These are phyloP conservation scores for Cercospora sojina DNA, from an alignment of 2,329 filamentous ascomycete genomes.

Conservation along the genomic window DNA sequence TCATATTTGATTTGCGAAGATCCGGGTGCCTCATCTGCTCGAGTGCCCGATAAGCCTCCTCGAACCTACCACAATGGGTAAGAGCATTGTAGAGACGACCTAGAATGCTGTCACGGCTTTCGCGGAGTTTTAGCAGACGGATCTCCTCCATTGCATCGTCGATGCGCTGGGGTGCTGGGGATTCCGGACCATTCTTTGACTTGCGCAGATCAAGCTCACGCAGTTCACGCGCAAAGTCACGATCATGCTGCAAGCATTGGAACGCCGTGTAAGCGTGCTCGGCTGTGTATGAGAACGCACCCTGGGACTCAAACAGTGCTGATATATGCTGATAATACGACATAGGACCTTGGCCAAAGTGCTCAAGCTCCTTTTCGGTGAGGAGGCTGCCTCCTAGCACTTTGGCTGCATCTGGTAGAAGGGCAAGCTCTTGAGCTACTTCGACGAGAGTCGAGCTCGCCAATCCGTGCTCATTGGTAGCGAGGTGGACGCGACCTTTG, in stretches of 20 bases:
- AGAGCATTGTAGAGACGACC: conserved; percentile 81
- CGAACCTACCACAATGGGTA: conserved; percentile 74
- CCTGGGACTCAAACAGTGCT: conserved; percentile 74
- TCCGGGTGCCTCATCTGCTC: conserved; percentile 69
- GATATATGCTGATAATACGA: conserved; percentile 87
- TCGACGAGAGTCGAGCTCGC: conserved; percentile 78
- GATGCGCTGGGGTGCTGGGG: conserved; percentile 31
- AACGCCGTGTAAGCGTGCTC: conserved; percentile 66
- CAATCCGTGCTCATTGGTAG: conserved; percentile 68
- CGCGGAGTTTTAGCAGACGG: conserved; percentile 32
- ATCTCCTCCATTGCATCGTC: conserved; percentile 38
- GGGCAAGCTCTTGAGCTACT: conserved; percentile 51
- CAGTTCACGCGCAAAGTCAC: conserved; percentile 31
- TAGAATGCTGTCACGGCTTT: conserved; percentile 67
- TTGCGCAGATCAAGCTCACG: conserved; percentile 33
- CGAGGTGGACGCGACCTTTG: conserved; percentile 75
- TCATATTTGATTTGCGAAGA: conserved; percentile 66
- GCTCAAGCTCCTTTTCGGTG: conserved; percentile 69
- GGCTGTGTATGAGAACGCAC: conserved; percentile 74
- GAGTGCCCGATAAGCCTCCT: conserved; percentile 77
- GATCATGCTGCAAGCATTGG: conserved; percentile 25
- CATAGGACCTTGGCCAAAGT: conserved; percentile 69
- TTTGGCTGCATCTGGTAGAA: conserved; percentile 7
- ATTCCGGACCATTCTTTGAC: conserved; percentile 28
- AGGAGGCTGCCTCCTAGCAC: conserved; percentile 55